Base-by-base conservation (phyloP, 495 filamentous ascomycete species). In the Letharia lupina region DNA sequence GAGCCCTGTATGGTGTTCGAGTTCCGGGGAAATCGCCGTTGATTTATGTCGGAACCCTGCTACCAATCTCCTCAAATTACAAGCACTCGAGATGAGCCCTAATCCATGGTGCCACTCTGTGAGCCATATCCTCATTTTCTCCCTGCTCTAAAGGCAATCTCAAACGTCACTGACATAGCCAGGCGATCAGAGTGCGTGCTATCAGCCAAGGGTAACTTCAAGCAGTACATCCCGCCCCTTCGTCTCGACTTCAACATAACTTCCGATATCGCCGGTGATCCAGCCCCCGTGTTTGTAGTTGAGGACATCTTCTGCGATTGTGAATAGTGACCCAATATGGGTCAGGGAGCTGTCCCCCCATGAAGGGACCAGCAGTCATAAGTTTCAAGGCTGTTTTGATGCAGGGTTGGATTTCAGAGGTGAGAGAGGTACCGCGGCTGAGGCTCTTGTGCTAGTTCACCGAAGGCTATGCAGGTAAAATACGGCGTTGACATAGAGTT, bases 271-370 rank as follows among this genome's bases (percentile, higher is more conserved):
- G 20, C 20, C 20, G 48, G 48, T 5, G 48, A 52, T 28, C 20
- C n/a, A 2, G 8, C 9, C 1, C 4, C 23, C 48, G 11, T 52
- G 1, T 28, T 52, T n/a, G 8, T 52, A 28, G 11, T 52, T n/a
- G 68, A 69, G 56, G 68, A 69, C 45, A 33, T 40, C 10, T 69
- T 69, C 65, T 56, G 61, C 41, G 48, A 60, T 8, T 69, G 61
- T 60, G 11, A 42, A 69, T n/a, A 28, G 59, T 69, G 12, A 45
- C 60, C 10, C 68, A 69, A 18, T 23, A 64, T 45, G 61, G 61
- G 12, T 16, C 7, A 1, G 10, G 13, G 56, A 56, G 62, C 33
- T 61, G 60, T 58, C 58, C 60, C 13, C 63, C 67, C 0, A 61
- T 59, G 40, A 37, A 63, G 37, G 67, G 67, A 7, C 33, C 33